phyloP scores from a whole-genome alignment of 2,329 filamentous ascomycete species.

The Phialemonium atrogriseum region DNA sequence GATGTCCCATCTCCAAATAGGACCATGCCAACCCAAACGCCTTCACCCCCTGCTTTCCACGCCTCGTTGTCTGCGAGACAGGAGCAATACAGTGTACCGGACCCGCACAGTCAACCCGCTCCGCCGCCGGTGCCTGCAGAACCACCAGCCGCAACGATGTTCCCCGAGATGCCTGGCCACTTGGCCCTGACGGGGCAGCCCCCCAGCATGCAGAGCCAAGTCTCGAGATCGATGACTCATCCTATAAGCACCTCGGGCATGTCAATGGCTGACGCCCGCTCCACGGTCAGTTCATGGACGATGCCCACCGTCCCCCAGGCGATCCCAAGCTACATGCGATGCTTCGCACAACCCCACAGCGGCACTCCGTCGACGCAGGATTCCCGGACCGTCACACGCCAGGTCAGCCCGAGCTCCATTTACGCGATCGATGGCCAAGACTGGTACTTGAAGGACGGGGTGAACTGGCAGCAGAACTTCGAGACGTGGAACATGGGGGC shows the following conservation, averaged over 20 bases:
- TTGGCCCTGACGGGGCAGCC: conserved; percentile 14
- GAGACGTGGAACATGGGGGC: conserved; percentile 39
- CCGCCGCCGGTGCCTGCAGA: conserved; percentile 17
- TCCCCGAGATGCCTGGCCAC: conserved; percentile 19
- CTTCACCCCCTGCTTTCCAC: conserved; percentile 14
- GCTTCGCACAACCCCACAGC: conserved; percentile 6
- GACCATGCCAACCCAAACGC: conserved; percentile 17
- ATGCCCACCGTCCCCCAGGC: conserved; percentile 7
- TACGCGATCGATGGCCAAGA: conserved; percentile 43
- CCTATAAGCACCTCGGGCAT: conserved; percentile 9
- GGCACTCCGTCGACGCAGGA: conserved; percentile 6
- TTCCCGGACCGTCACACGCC: conserved; percentile 14
- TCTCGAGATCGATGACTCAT: conserved; percentile 1
- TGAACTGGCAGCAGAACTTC: conserved; percentile 51
- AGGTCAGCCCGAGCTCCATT: conserved; percentile 20
- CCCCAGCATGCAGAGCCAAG: conserved; percentile 12
- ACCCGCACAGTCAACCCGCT: conserved; percentile 21
- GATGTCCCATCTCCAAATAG: conserved; percentile 49
- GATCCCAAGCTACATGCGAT: conserved; percentile 10
- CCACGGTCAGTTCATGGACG: conserved; percentile 11
- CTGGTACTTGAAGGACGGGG: conserved; percentile 50
- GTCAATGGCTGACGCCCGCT: conserved; percentile 13
- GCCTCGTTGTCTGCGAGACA: conserved; percentile 12
- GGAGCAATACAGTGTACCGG: conserved; percentile 27
- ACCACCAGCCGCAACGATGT: conserved; percentile 14